Percentiles rank a stretch among this genome's conserved stretches.
Evolutionary conservation across 257 asterid species (phyloP).

Genomic region (Nemophila menziesii): DNA sequence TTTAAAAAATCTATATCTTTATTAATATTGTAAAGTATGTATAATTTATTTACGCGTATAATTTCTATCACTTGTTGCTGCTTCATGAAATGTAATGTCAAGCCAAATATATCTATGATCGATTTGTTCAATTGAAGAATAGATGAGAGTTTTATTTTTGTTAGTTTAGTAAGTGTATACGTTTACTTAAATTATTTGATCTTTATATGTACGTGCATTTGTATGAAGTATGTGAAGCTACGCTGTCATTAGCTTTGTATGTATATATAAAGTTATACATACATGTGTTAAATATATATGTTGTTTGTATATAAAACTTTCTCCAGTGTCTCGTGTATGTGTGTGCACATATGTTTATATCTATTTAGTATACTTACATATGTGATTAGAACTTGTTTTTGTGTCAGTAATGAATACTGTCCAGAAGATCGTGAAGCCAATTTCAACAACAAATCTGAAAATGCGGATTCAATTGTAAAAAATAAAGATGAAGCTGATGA

Average conservation of each 20-base stretch:
- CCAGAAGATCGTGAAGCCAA: slow-evolving; percentile 24
- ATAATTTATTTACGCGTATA: too few species aligned
- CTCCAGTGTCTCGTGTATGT: too few species aligned
- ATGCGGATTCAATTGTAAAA: slow-evolving; percentile 5
- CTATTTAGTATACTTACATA: neutral
- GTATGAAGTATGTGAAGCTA: too few species aligned
- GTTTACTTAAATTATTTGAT: neutral
- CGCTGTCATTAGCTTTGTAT: neutral
- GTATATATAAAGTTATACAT: neutral
- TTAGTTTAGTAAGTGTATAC: neutral
- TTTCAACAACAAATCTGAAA: slow-evolving; percentile 14
- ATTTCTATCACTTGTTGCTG: too few species aligned
- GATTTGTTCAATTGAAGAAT: neutral
- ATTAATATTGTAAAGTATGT: too few species aligned
- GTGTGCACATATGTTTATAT: neutral
- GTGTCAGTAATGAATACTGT: slow-evolving; percentile 55
- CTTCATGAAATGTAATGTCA: slow-evolving; percentile 43
- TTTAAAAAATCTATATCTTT: neutral
- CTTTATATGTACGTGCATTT: too few species aligned
- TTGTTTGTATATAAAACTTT: neutral
- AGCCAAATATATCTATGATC: slow-evolving; percentile 60
- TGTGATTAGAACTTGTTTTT: slow-evolving; percentile 10
- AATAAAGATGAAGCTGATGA: slow-evolving; percentile 36
- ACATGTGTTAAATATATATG: neutral
- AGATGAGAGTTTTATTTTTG: too few species aligned